Evolutionary conservation across 2,329 filamentous ascomycete species (phyloP).

Genomic region (Arthrobotrys sinensis): DNA sequence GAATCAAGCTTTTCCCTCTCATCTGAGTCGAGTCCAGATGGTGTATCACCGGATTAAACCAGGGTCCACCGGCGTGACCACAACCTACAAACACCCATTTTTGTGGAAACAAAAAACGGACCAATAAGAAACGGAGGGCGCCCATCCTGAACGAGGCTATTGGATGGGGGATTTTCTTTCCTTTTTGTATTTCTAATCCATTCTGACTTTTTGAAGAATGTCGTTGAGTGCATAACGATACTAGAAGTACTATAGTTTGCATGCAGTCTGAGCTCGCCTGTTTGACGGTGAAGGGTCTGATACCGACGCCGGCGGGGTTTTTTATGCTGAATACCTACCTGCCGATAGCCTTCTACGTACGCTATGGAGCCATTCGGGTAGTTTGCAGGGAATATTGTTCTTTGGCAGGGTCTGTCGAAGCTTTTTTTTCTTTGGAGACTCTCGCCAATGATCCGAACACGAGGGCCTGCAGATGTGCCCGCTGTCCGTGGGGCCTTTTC

Average conservation of each 20-base stretch:
- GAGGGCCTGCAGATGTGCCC: slow-evolving; percentile 4
- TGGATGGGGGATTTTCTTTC: slow-evolving; percentile 4
- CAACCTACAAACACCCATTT: not conserved
- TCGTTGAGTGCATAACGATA: not conserved
- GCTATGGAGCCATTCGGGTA: no score
- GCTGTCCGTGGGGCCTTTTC: no score
- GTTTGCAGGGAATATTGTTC: slow-evolving; percentile 17
- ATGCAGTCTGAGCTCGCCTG: not conserved
- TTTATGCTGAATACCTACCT: no score
- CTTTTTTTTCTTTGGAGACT: not conserved
- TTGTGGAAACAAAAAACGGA: not conserved
- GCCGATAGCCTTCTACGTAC: no score
- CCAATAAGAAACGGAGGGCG: not conserved
- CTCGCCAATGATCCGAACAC: slow-evolving; percentile 56
- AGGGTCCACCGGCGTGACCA: slow-evolving; percentile 28
- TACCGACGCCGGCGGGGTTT: slow-evolving; percentile 3
- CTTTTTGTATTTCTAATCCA: not conserved
- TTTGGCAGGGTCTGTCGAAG: not conserved
- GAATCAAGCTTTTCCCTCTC: no score
- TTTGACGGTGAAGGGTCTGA: not conserved
- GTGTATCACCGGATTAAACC: slow-evolving; percentile 46
- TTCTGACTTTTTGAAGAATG: not conserved
- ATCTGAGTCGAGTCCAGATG: not conserved
- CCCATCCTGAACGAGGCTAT: not conserved
- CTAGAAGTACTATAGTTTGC: no score